Evolutionary conservation across 176 grass and related monocot genomes (phyloP).

Genomic region (Bromus sterilis): DNA sequence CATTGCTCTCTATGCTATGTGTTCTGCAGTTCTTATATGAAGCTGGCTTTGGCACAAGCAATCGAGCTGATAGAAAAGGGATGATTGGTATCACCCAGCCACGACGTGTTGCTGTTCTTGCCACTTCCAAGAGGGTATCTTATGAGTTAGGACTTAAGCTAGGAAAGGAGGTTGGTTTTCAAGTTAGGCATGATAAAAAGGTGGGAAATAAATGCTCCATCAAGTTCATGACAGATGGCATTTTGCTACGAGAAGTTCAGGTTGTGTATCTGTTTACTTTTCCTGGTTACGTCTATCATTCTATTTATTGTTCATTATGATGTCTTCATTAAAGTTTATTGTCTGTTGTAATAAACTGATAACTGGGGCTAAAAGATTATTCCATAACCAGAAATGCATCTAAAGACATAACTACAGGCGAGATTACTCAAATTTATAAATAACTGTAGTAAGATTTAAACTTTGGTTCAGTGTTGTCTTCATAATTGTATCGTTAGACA

Average conservation of each 20-base stretch:
- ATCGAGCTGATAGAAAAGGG: conserved; percentile 68
- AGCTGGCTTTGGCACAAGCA: conserved; percentile 86
- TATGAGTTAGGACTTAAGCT: conserved; percentile 81
- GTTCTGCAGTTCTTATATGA: conserved; percentile 84
- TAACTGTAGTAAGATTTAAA: background rate
- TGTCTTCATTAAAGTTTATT: conserved; percentile 14
- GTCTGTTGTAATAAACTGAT: background rate
- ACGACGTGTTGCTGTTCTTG: conserved; percentile 89
- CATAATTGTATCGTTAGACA: no score
- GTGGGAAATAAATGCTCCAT: conserved; percentile 81
- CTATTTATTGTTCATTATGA: background rate
- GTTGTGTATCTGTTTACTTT: conserved; percentile 36
- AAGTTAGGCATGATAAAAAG: conserved; percentile 89
- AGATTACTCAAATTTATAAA: conserved; percentile 10
- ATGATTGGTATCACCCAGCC: conserved; percentile 95
- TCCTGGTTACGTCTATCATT: conserved; percentile 10
- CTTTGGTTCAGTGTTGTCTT: no score
- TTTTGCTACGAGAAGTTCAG: conserved; percentile 95
- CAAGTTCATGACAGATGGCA: conserved; percentile 99
- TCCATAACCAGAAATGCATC: background rate
- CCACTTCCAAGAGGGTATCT: conserved; percentile 81
- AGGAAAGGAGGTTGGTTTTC: conserved; percentile 92
- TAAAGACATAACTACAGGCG: background rate
- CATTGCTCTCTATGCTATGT: background rate
- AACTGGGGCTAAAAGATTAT: conserved; percentile 7